A percentile compares a stretch with the other conserved stretches of the same genome.
These are phyloP conservation scores for Torrubiella hemipterigena DNA, from an alignment of 2,329 filamentous ascomycete species.

Conservation along the genomic window DNA sequence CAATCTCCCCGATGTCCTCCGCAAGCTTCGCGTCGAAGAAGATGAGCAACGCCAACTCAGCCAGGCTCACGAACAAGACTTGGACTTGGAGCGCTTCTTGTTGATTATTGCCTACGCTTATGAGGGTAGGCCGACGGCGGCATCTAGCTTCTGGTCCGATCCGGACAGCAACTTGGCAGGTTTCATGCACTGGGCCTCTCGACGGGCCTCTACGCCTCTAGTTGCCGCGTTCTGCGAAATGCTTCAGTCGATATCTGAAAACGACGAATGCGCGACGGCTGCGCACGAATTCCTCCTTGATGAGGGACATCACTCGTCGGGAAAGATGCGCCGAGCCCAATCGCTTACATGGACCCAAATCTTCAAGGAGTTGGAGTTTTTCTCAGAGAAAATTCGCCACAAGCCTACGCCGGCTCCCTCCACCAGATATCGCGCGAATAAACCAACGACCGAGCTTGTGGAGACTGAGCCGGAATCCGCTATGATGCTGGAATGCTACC, in stretches of 20 bases:
- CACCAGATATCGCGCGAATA: conserved; percentile 39
- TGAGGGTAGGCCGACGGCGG: conserved; percentile 72
- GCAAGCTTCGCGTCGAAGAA: conserved; percentile 76
- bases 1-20: conserved; percentile 85
- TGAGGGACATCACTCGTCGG: conserved; percentile 61
- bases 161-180: conserved; percentile 87
- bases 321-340: conserved; percentile 69
- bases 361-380: conserved; percentile 78
- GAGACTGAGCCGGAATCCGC: conserved; percentile 82
- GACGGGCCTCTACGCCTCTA: conserved; percentile 86
- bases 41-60: conserved; percentile 70
- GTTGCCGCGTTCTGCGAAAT: conserved; percentile 96
- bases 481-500: conserved; percentile 94
- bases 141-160: conserved; percentile 83
- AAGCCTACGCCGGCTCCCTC: conserved; percentile 39
- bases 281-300: conserved; percentile 86
- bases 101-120: conserved; percentile 88
- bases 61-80: conserved; percentile 52
- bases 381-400: conserved; percentile 66
- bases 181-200: conserved; percentile 95
- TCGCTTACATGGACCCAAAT: conserved; percentile 91
- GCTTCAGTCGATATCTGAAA: conserved; percentile 76
- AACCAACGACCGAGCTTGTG: conserved; percentile 52
- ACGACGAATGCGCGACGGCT: conserved; percentile 68
- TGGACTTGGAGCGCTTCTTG: conserved; percentile 79